Percentiles rank a stretch among this genome's conserved stretches.
Conservation (phyloP, 768 basidiomycete genomes). For the Hysterangium stoloniferum region DNA sequence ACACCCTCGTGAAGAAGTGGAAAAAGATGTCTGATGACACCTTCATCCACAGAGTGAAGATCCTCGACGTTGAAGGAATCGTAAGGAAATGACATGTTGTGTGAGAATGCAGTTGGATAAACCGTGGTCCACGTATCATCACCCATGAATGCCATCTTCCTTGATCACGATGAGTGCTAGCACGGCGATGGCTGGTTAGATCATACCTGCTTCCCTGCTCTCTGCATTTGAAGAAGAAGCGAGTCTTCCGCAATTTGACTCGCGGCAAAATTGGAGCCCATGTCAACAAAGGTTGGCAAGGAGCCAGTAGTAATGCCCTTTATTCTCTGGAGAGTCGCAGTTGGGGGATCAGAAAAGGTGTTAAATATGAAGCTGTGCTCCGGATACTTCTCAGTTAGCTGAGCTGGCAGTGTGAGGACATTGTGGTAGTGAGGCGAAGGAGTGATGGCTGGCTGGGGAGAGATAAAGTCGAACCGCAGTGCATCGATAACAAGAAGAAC, state of each 20-base stretch:
- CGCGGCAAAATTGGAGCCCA: conserved; percentile 89
- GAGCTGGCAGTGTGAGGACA: conserved; percentile 68
- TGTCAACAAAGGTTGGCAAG: conserved; percentile 89
- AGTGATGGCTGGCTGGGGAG: conserved; percentile 51
- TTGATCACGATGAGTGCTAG: conserved; percentile 19
- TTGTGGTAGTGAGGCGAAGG: conserved; percentile 76
- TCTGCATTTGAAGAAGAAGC: conserved; percentile 61
- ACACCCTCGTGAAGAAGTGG: conserved; percentile 53
- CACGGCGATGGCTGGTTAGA: background rate
- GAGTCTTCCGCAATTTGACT: conserved; percentile 86
- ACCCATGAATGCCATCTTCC: conserved; percentile 81
- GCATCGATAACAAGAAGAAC: conserved; percentile 87
- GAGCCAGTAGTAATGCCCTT: conserved; percentile 95
- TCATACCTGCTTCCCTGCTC: conserved; percentile 51
- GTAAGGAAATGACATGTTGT: conserved; percentile 73
- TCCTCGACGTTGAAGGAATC: conserved; percentile 99
- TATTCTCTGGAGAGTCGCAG: conserved; percentile 88
- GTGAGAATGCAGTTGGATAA: conserved; percentile 69
- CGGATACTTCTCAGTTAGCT: conserved; percentile 59
- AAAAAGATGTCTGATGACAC: conserved; percentile 77
- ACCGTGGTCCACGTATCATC: conserved; percentile 96
- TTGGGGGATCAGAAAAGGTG: conserved; percentile 89
- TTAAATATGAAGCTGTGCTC: conserved; percentile 80
- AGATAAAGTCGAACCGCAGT: conserved; percentile 88
- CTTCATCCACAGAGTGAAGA: conserved; percentile 89